Evolutionary conservation across 139 green algal genomes (phyloP), one percentile per base, ranked within the genome.

Genomic region (Pseudopediastrum boryanum): DNA sequence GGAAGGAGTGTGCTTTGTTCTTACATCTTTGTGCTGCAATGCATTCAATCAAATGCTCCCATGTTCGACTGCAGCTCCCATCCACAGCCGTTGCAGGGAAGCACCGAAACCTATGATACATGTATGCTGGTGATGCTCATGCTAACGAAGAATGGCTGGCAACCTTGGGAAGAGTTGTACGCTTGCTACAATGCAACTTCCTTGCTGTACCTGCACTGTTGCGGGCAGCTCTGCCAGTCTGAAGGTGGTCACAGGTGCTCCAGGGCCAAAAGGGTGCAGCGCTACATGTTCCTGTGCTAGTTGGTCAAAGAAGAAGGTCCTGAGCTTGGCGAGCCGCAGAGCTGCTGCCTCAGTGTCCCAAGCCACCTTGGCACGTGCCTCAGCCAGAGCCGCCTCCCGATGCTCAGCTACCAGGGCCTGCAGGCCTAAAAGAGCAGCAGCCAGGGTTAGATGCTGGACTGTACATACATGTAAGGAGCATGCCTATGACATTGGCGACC

Each of bases 201-300:
- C n/a, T n/a, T n/a, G n/a, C n/a, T n/a, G n/a, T 52, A 82, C 64
- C 75, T 75, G 50, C 2, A 76, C 4, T 29, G 69, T 65, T 16
- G 13, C 27, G 13, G 75, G 64, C 64, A 82, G 39, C 4, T 50
- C 38, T n/a, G 51, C 43, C 51, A 50, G 63, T 27, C 59, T 44
- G 12, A 73, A 23, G 31, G 59, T 74, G 61, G 13, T 56, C 13
- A 64, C 68, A 25, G 31, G 25, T 8, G 9, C 23, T 19, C 68
- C 48, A 10, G 23, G 25, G 0, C 46, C 27, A 12, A 81, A 23
- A 25, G 44, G 21, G 44, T 35, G 65, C 62, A 81, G 9, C 2
- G 61, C 46, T 2, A 73, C 2, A 19, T 66, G 39, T 35, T 52
- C 46, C 35, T 52, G 44, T 64, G 44, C 46, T 12, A 81, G 48